A percentile compares a stretch with the other conserved stretches of the same genome.
phyloP scores from a whole-genome alignment of 495 filamentous ascomycete genomes.

The Penicillium angulare region DNA sequence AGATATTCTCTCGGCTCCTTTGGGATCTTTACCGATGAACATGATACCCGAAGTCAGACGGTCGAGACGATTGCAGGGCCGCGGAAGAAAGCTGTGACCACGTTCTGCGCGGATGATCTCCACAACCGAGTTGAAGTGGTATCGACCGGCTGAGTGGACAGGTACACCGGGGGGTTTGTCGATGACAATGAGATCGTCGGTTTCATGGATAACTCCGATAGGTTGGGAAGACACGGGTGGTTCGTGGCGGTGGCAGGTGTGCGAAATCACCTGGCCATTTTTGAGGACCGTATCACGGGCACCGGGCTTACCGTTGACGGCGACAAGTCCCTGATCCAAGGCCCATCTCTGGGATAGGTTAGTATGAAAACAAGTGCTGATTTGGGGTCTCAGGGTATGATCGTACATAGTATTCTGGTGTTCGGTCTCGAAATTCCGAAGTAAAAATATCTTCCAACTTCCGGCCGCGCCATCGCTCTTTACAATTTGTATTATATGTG shows the following conservation, averaged over 20 bases:
- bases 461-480: slow-evolving; percentile 81
- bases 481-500: slow-evolving; percentile 93
- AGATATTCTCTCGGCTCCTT: slow-evolving; percentile 74
- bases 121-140: slow-evolving; percentile 89
- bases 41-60: slow-evolving; percentile 92
- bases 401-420: slow-evolving; percentile 79
- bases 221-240: slow-evolving; percentile 81
- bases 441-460: slow-evolving; percentile 75
- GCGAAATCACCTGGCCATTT: slow-evolving; percentile 84
- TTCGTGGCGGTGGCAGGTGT: slow-evolving; percentile 94
- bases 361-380: not conserved
- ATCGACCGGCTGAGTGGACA: slow-evolving; percentile 91
- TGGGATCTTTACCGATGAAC: slow-evolving; percentile 86
- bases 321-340: slow-evolving; percentile 72
- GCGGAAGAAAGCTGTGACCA: slow-evolving; percentile 64
- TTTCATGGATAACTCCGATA: slow-evolving; percentile 83
- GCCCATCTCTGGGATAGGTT: slow-evolving; percentile 60
- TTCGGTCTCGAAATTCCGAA: slow-evolving; percentile 75
- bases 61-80: slow-evolving; percentile 93
- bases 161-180: slow-evolving; percentile 95
- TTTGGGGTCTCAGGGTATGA: not conserved
- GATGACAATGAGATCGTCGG: slow-evolving; percentile 88
- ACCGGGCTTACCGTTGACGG: slow-evolving; percentile 66
- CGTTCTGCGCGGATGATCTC: slow-evolving; percentile 89
- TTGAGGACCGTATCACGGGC: slow-evolving; percentile 59